Base-by-base conservation (phyloP, 306 rosid species). In the Styphnolobium japonicum region DNA sequence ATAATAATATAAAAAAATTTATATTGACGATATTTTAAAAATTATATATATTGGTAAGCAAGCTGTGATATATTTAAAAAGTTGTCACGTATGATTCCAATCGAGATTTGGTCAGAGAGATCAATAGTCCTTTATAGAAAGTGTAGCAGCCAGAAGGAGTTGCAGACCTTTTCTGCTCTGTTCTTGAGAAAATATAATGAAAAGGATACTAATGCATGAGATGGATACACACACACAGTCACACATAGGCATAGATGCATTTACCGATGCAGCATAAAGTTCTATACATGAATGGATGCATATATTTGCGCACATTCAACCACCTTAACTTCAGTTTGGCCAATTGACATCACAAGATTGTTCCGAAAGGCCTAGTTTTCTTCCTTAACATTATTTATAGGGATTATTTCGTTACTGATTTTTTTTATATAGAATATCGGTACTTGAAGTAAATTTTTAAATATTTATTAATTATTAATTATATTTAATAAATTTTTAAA, bases 131-230 rank as follows among this genome's bases (percentile, higher is more conserved):
- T 19, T 19, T 19, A 18, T 52, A 52, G 11, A 6, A n/a, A n/a
- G n/a, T n/a, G n/a, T n/a, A n/a, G 19, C 34, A 23, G 40, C 52
- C 29, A 67, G 48, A 78, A 78, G 46, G 72, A 5, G 80, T 11
- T 29, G 31, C 45, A 70, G 51, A 56, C 11, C 31, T 78, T 73
- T 58, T 34, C 42, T 15, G 23, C 79, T 58, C 23, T 27, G 10
- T n/a, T 57, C 53, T 23, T 57, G 21, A 40, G 40, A 15, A 57
- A 23, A 25, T 43, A 11, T 29, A 43, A 19, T 46, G 12, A 10
- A 64, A 76, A 53, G 21, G 34, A 21, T 37, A 33, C 31, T n/a
- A n/a, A 39, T 34, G 25, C 12, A 62, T 62, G 39, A 49, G 25
- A 63, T 36, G 33, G 48, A 36, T 19, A 36, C 52, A 31, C 62